phyloP scores from a whole-genome alignment of 306 rosid species.

The Gastrolobium villosum region DNA sequence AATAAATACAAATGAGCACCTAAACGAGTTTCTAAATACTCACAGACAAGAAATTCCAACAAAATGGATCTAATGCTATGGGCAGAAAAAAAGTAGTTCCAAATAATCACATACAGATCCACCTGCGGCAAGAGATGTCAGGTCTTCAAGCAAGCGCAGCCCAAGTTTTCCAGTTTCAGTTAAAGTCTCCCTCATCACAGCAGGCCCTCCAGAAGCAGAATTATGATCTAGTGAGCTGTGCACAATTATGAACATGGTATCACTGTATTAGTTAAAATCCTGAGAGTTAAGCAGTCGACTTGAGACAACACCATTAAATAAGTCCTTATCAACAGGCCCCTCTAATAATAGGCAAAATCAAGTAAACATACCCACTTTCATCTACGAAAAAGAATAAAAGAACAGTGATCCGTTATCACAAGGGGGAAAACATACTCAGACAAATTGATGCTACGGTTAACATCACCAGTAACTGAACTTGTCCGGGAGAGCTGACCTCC shows the following conservation, averaged over 20 bases:
- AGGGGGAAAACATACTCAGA: slow-evolving; percentile 67
- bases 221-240: slow-evolving; percentile 77
- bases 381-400: slow-evolving; percentile 31
- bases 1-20: slow-evolving; percentile 19
- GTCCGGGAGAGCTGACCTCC: slow-evolving; percentile 83
- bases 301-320: slow-evolving; percentile 42
- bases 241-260: slow-evolving; percentile 43
- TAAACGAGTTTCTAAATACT: slow-evolving; percentile 36
- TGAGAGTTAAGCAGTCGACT: slow-evolving; percentile 32
- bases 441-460: slow-evolving; percentile 76
- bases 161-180: slow-evolving; percentile 92
- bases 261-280: slow-evolving; percentile 38
- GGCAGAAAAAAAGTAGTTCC: slow-evolving; percentile 48
- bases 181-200: slow-evolving; percentile 72
- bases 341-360: slow-evolving; percentile 20
- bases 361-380: not conserved
- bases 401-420: slow-evolving; percentile 34
- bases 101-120: slow-evolving; percentile 97
- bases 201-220: slow-evolving; percentile 65
- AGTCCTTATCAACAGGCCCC: slow-evolving; percentile 18
- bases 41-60: slow-evolving; percentile 38
- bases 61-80: slow-evolving; percentile 32
- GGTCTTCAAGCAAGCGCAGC: slow-evolving; percentile 94
- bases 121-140: slow-evolving; percentile 99
- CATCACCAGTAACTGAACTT: slow-evolving; percentile 82